A percentile compares a stretch with the other conserved stretches of the same genome.
Conservation (phyloP, 2,329 filamentous ascomycete species). For the Phoma sp. region DNA sequence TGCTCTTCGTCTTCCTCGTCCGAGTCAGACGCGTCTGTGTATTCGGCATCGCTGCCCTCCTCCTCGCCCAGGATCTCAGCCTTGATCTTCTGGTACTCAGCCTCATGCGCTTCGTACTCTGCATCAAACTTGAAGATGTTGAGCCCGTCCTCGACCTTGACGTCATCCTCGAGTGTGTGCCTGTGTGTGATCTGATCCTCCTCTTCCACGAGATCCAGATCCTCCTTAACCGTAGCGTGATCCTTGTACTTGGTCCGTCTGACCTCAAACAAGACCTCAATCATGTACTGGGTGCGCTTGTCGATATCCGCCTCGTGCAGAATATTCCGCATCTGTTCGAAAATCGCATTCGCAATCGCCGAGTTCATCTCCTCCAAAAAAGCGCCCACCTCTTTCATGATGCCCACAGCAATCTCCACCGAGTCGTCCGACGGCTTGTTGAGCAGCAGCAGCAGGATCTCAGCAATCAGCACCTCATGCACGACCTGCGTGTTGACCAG, state of each 20-base stretch:
- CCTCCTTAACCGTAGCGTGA: conserved; percentile 86
- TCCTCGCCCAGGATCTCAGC: conserved; percentile 89
- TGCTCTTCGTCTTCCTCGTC: conserved; percentile 79
- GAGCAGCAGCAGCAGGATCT: conserved; percentile 89
- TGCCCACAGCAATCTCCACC: conserved; percentile 93
- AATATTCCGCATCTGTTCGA: conserved; percentile 94
- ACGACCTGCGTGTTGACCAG: conserved; percentile 95
- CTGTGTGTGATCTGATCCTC: conserved; percentile 97
- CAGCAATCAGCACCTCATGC: conserved; percentile 89
- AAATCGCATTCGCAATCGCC: conserved; percentile 85
- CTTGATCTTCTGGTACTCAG: conserved; percentile 86
- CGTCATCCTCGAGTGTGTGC: conserved; percentile 75
- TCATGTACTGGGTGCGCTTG: conserved; percentile 98
- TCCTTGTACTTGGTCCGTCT: conserved; percentile 97
- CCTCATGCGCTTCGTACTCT: conserved; percentile 89
- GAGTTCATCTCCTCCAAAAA: conserved; percentile 95
- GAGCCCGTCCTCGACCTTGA: conserved; percentile 81
- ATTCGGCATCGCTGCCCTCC: conserved; percentile 70
- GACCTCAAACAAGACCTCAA: conserved; percentile 96
- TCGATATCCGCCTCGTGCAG: conserved; percentile 97
- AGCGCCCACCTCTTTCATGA: conserved; percentile 91
- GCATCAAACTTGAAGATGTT: conserved; percentile 96
- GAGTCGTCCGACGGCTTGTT: conserved; percentile 97
- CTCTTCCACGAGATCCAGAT: conserved; percentile 94
- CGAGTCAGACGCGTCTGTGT: conserved; percentile 69